Evolutionary conservation across 2,329 filamentous ascomycete genomes (phyloP).

Genomic region (Neonectria punicea): DNA sequence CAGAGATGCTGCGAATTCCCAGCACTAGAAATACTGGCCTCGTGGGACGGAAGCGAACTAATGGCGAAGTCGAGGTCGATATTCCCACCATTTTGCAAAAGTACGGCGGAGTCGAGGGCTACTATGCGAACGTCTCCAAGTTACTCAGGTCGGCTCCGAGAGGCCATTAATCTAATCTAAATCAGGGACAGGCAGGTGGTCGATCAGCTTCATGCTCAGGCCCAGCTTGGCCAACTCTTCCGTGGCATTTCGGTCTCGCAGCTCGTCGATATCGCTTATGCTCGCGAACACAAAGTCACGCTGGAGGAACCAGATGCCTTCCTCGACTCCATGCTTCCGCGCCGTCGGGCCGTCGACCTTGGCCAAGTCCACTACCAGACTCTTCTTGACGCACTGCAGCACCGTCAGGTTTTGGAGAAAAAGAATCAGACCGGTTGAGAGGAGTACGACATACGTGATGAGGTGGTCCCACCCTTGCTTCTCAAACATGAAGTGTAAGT

Average conservation of each 20-base stretch:
- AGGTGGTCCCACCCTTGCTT: slow-evolving; percentile 16
- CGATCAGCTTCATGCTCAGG: background rate
- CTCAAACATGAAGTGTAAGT: slow-evolving; percentile 90
- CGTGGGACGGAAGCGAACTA: slow-evolving; percentile 68
- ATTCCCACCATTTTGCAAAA: slow-evolving; percentile 57
- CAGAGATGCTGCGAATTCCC: slow-evolving; percentile 88
- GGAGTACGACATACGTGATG: slow-evolving; percentile 13
- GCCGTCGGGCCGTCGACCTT: slow-evolving; percentile 2
- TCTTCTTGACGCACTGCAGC: slow-evolving; percentile 81
- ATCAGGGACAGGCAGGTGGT: slow-evolving; percentile 1
- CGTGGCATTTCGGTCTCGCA: slow-evolving; percentile 11
- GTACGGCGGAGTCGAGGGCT: slow-evolving; percentile 67
- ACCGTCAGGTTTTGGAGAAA: background rate
- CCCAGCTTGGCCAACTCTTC: slow-evolving; percentile 13
- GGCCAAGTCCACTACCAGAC: slow-evolving; percentile 71
- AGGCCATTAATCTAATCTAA: slow-evolving; percentile 32
- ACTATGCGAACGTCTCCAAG: slow-evolving; percentile 68
- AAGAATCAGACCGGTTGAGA: too few relatives aligned
- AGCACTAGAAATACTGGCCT: slow-evolving; percentile 89
- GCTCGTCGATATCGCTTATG: background rate
- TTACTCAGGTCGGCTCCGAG: slow-evolving; percentile 61
- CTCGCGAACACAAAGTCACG: slow-evolving; percentile 16
- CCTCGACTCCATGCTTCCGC: background rate
- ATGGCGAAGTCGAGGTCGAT: slow-evolving; percentile 47
- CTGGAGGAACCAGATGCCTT: background rate